phyloP scores from a whole-genome alignment of 2,329 filamentous ascomycete genomes.

The Simplicillium sp. region DNA sequence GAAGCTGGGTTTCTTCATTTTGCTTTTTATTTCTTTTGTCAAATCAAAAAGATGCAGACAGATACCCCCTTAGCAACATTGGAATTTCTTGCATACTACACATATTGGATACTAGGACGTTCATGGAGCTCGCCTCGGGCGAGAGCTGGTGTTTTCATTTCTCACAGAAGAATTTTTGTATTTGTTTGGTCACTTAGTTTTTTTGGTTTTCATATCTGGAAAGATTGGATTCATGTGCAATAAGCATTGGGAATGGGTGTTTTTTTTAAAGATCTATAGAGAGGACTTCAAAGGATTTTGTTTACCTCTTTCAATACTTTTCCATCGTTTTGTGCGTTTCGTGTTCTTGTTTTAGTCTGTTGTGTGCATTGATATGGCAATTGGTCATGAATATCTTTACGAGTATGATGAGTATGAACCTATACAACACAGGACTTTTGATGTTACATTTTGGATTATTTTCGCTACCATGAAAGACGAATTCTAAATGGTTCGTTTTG shows the following conservation, averaged over 20 bases:
- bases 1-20: neutral
- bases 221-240: too few relatives aligned
- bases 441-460: neutral
- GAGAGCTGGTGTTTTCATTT: neutral
- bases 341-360: too few relatives aligned
- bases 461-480: too few relatives aligned
- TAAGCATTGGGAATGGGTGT: neutral
- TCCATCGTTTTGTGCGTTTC: too few relatives aligned
- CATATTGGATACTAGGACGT: neutral
- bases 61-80: neutral
- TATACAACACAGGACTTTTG: too few relatives aligned
- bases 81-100: constrained; percentile 1
- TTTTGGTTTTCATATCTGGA: too few relatives aligned
- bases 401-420: too few relatives aligned
- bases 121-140: neutral
- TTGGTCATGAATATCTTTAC: too few relatives aligned
- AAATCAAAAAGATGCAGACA: neutral
- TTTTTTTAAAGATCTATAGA: neutral
- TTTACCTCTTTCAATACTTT: too few relatives aligned
- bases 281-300: too few relatives aligned
- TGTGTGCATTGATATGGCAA: too few relatives aligned
- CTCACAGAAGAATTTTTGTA: neutral
- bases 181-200: neutral
- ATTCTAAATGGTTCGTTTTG: too few relatives aligned
- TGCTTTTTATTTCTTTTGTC: constrained; percentile 3